Base-by-base conservation (phyloP, 306 rosid genomes). In the Vigna angularis region DNA sequence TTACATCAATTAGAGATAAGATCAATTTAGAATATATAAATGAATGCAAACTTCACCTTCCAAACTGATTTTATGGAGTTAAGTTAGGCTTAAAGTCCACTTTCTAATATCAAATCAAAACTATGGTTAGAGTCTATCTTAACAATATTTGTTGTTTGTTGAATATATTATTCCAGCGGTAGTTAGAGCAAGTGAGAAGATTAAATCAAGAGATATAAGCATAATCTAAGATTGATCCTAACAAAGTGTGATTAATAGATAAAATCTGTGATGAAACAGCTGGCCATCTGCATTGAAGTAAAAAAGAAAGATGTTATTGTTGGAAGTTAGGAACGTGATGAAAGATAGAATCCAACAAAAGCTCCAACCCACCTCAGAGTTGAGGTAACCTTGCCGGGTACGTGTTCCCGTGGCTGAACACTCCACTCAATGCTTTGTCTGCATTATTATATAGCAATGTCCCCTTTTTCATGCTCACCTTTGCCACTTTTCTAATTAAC, bases 301-400 rank as follows among this genome's bases (percentile, higher is more conserved):
- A 74, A 58, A 81, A 63, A 66, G 63, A 67, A 58, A 81, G 16
- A 66, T 72, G 80, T 30, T 45, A 12, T 3, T 78, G 83, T 87
- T 79, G 84, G 84, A 50, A 75, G 24, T 49, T 73, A 80, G 63
- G 22, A 75, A 36, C 42, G 42, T 36, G 42, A 36, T 7, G 42
- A 6, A 57, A 45, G 47, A 52, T 66, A 83, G 82, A 85, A 91
- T 89, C 90, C 90, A 90, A 86, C 86, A 81, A 85, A 90, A 83
- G 73, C 44, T 87, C 81, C 84, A 83, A 56, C 63, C 82, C 82
- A 75, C 85, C 86, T 89, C 68, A 85, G 80, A 84, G 78, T 84
- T 87, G 94, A 90, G 88, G 88, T 85, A 80, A 87, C 52, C 70
- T 87, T 91, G 93, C 93, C 93, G 94, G 98, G 75, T 75, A 69